Base-by-base conservation (phyloP, 2,329 filamentous ascomycete genomes). In the Macrophomina pseudophaseolina region DNA sequence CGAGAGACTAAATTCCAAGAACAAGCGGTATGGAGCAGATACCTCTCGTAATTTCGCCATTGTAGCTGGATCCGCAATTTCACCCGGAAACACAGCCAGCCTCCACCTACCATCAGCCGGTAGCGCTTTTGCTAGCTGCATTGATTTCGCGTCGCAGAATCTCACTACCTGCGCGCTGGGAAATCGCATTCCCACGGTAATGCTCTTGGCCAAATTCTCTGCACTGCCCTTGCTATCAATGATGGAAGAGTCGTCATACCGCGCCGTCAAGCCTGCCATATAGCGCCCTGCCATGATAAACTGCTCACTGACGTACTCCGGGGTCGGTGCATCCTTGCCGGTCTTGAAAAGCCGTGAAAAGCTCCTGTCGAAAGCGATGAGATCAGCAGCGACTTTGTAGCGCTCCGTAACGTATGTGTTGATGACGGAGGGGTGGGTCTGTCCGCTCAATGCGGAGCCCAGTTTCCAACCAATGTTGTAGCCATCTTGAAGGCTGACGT, bases 391-490 rank as follows among this genome's bases (percentile, higher is more conserved):
- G 0, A 74, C 76, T 46, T 77, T 77, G 0, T 68, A 62, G 80
- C 89, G 83, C 75, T 91, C 89, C 28, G 82, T 75, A 68, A 88
- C 85, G 73, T 91, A 91, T 62, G 86, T 90, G 59, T 84, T 78
- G 0, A 91, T 80, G 5, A 91, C 75, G 1, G 76, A 76, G 0
- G 82, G 46, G n/a, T 42, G 46, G 2, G 12, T 28, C n/a, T 53
- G 46, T 1, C 48, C 48, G 23, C 48, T 42, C 23, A 85, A 72
- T 0, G 83, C 83, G 1, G 78, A 72, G 0, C 81, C 84, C 1
- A 88, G 71, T 73, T 88, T 87, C 85, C 85, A 88, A 0, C 84
- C 85, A 0, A 87, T 81, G 64, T 87, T 87, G 73, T 82, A 86
- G 0, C 81, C 81, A 69, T 90, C 88, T 71, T 90, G 87, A 67